Conservation (phyloP, 208 protist genomes). For the Tritrichomonas musculus region DNA sequence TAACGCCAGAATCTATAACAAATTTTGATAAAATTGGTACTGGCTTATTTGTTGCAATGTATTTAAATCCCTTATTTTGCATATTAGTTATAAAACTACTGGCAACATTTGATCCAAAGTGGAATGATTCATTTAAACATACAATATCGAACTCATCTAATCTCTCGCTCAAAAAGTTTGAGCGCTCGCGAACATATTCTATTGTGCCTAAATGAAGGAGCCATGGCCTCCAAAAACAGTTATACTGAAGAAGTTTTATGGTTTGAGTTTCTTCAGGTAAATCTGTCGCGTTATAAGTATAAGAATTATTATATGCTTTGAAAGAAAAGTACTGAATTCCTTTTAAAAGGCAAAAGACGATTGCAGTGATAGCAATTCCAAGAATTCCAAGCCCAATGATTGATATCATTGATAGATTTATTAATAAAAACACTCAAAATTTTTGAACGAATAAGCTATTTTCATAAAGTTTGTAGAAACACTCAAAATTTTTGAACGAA, state of each 20-base stretch:
- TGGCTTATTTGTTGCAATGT: neutral
- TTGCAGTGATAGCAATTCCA: too few species aligned
- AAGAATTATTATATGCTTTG: too few species aligned
- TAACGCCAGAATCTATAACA: neutral
- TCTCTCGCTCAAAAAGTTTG: neutral
- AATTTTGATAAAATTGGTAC: neutral
- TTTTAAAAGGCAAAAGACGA: too few species aligned
- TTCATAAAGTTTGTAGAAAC: too few species aligned
- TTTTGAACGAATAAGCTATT: too few species aligned
- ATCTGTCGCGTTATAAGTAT: too few species aligned
- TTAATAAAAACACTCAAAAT: too few species aligned
- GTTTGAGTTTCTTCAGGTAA: neutral
- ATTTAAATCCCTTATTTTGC: neutral
- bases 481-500: too few species aligned
- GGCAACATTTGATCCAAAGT: neutral
- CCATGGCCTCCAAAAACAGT: neutral
- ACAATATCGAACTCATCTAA: neutral
- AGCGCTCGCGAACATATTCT: neutral
- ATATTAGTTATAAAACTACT: neutral
- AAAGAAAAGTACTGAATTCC: too few species aligned
- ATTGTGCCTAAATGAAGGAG: neutral
- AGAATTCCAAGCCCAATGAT: too few species aligned
- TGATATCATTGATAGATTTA: too few species aligned
- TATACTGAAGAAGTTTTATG: neutral
- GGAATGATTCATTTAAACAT: constrained; percentile 10